A percentile compares a stretch with the other conserved stretches of the same genome.
Evolutionary conservation across 768 basidiomycete genomes (phyloP).

Genomic region (Tremella fuciformis): DNA sequence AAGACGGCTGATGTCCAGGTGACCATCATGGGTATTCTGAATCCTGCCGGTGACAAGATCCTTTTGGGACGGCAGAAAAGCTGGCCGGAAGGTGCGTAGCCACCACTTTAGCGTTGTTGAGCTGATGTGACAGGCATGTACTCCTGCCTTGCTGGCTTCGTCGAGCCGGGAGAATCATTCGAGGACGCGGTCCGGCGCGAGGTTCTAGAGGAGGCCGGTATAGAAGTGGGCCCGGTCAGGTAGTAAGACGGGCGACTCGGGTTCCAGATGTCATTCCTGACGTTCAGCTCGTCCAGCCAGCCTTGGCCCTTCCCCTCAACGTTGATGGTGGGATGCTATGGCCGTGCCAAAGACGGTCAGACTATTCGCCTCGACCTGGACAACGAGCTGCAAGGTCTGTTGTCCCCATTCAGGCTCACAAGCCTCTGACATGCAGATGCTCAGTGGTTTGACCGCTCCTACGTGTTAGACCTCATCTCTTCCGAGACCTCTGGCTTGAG

Average conservation of each 20-base stretch:
- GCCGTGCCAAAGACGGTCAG: constrained; percentile 61
- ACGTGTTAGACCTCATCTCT: constrained; percentile 65
- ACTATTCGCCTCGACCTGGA: constrained; percentile 81
- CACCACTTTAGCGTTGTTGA: not conserved
- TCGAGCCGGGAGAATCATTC: constrained; percentile 89
- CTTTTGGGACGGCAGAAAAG: constrained; percentile 73
- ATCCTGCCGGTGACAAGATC: constrained; percentile 74
- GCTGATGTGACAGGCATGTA: constrained; percentile 58
- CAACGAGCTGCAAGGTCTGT: constrained; percentile 85
- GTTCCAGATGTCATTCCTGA: not conserved
- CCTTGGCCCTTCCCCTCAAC: constrained; percentile 82
- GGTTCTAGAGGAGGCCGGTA: constrained; percentile 93
- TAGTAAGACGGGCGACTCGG: constrained; percentile 55
- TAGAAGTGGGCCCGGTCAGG: constrained; percentile 74
- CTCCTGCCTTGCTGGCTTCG: constrained; percentile 87
- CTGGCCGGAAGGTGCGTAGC: constrained; percentile 51
- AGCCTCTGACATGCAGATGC: constrained; percentile 61
- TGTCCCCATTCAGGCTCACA: not conserved
- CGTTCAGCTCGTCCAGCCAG: constrained; percentile 49
- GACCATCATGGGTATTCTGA: constrained; percentile 83
- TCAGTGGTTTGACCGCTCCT: constrained; percentile 76
- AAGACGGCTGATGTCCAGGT: constrained; percentile 57
- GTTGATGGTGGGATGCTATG: constrained; percentile 87
- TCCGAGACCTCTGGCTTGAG: constrained; percentile 53
- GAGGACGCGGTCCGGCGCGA: constrained; percentile 91